Evolutionary conservation across 352 stramenopile genomes (phyloP).

Genomic region (Phytophthora meadii): DNA sequence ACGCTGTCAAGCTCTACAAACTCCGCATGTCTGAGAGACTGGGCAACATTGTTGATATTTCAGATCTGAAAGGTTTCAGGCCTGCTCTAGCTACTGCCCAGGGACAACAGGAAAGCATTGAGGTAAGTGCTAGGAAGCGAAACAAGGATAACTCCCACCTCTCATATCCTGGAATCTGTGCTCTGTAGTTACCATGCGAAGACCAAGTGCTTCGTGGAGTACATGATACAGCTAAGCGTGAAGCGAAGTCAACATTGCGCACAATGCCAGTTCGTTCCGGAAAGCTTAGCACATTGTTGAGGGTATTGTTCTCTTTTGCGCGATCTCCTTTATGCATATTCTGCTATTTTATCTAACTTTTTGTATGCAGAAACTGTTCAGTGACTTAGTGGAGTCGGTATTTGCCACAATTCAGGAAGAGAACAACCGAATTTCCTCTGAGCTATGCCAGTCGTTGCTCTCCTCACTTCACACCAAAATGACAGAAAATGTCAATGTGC

Average conservation of each 20-base stretch:
- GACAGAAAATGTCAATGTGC: conserved; percentile 61
- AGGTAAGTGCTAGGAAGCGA: conserved; percentile 35
- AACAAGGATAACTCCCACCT: neutral
- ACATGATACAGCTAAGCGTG: conserved; percentile 59
- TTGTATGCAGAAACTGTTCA: conserved; percentile 75
- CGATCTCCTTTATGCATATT: neutral
- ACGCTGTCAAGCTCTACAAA: conserved; percentile 83
- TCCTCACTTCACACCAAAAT: conserved; percentile 63
- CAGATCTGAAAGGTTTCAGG: conserved; percentile 68
- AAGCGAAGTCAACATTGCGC: conserved; percentile 47
- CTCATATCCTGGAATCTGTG: conserved; percentile 5
- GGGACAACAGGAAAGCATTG: conserved; percentile 39
- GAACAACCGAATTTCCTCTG: conserved; percentile 71
- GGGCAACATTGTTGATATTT: conserved; percentile 70
- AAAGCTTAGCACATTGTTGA: conserved; percentile 67
- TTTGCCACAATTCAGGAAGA: conserved; percentile 75
- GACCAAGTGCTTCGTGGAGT: conserved; percentile 49
- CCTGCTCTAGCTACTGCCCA: conserved; percentile 42
- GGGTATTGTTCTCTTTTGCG: conserved; percentile 38
- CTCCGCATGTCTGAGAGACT: conserved; percentile 74
- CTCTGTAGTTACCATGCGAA: conserved; percentile 70
- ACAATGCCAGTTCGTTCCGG: conserved; percentile 75
- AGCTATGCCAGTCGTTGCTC: conserved; percentile 67
- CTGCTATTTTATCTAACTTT: conserved; percentile 7
- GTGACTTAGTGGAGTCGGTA: conserved; percentile 73